Evolutionary conservation across 495 filamentous ascomycete genomes (phyloP), one percentile per base, ranked within the genome.

Genomic region (Aspergillus egyptiacus): DNA sequence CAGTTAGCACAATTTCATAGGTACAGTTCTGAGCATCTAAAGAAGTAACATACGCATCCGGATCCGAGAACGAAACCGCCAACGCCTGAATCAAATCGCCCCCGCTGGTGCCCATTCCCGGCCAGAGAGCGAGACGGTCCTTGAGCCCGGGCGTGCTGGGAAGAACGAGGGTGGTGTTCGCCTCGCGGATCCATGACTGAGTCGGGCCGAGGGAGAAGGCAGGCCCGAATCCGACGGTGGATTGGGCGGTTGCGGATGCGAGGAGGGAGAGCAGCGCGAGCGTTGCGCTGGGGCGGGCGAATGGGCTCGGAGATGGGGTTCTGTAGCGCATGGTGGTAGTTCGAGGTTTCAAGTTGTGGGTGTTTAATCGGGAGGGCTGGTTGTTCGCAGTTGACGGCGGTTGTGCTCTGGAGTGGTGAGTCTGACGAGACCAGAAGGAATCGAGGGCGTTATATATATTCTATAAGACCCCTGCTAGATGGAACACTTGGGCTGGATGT

Each of bases 21-120:
- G n/a, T n/a, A n/a, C n/a, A n/a, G n/a, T n/a, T n/a, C n/a, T n/a
- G n/a, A n/a, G n/a, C n/a, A n/a, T n/a, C n/a, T n/a, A 34, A 34
- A 5, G 10, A 2, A n/a, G 8, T 19, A 15, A 47, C 54, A 15
- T 39, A 53, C 52, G 62, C 62, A 11, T 51, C 46, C 4, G 62
- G 61, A 28, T 60, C 59, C 0, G 54, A 36, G 44, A 66, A 67
- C 3, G 66, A 69, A 6, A 66, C 62, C 5, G 63, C 62, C 14
- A 69, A 48, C 5, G 66, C 60, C 52, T 69, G 66, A 28, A 69
- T 67, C 28, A 69, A 48, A 34, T 69, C 66, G 23, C 66, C 66
- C n/a, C 50, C 57, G 22, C 60, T 64, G 5, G 64, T 69, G 9
- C 64, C 64, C 66, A 69, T 67, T 2, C 66, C 66, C 3, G 64